phyloP scores from a whole-genome alignment of 371 early-diverging fungal genomes.

The Mortierella sp. region DNA sequence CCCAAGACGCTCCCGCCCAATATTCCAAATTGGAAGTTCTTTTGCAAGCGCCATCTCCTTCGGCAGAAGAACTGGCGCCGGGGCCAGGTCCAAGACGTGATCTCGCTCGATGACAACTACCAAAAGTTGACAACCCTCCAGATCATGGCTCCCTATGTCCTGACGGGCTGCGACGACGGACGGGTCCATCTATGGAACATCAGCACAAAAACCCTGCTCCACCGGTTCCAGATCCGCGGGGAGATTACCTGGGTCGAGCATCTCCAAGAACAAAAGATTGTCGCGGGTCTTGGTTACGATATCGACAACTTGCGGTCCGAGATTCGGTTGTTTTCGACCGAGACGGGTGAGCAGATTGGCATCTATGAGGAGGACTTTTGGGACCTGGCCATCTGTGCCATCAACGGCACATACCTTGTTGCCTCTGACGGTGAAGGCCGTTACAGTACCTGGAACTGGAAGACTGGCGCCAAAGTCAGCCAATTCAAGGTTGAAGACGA shows the following conservation, averaged over 20 bases:
- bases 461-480: slow-evolving; percentile 39
- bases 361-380: slow-evolving; percentile 49
- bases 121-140: slow-evolving; percentile 54
- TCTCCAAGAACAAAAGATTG: slow-evolving; percentile 46
- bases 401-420: slow-evolving; percentile 39
- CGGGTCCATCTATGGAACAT: slow-evolving; percentile 53
- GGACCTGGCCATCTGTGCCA: slow-evolving; percentile 56
- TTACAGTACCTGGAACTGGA: slow-evolving; percentile 53
- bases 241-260: slow-evolving; percentile 58
- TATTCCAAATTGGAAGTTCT: slow-evolving; percentile 53
- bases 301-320: slow-evolving; percentile 37
- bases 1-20: slow-evolving; percentile 44
- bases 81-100: slow-evolving; percentile 53
- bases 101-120: slow-evolving; percentile 51
- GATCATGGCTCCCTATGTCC: slow-evolving; percentile 52
- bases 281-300: slow-evolving; percentile 52
- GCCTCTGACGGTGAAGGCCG: slow-evolving; percentile 50
- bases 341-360: slow-evolving; percentile 48
- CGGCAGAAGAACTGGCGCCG: slow-evolving; percentile 53
- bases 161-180: slow-evolving; percentile 55
- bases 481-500: slow-evolving; percentile 45
- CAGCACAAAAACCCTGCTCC: slow-evolving; percentile 28
- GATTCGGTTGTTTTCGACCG: slow-evolving; percentile 58
- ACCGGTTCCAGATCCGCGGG: slow-evolving; percentile 49
- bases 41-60: slow-evolving; percentile 53